phyloP scores from a whole-genome alignment of 129 eudicot genomes.

The Arctium minus region DNA sequence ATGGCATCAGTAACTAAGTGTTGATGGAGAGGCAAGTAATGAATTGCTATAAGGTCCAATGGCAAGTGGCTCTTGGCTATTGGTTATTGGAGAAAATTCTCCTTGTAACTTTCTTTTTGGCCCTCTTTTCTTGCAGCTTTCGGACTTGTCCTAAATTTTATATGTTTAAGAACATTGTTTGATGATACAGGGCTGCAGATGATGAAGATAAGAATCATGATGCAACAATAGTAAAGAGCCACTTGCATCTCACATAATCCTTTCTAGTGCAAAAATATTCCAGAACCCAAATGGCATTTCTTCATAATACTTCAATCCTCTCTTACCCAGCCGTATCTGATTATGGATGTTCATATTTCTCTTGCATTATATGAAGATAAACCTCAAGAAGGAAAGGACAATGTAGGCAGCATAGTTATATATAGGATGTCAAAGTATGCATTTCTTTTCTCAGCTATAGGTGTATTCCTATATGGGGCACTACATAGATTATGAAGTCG shows the following conservation, averaged over 20 bases:
- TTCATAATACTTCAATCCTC: neutral
- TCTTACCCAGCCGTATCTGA: neutral
- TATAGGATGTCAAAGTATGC: neutral
- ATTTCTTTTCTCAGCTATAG: neutral
- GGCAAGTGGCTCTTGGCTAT: neutral
- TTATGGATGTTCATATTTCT: neutral
- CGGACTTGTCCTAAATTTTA: too few relatives aligned
- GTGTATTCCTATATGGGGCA: neutral
- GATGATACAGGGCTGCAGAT: too few relatives aligned
- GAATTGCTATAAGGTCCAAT: neutral
- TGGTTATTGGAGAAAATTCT: neutral
- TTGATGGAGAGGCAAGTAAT: neutral
- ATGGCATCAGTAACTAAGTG: too few relatives aligned
- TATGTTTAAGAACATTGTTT: too few relatives aligned
- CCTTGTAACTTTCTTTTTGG: neutral
- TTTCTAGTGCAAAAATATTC: neutral
- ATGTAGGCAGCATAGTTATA: neutral
- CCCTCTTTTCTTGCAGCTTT: too few relatives aligned
- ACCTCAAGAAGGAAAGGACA: too few relatives aligned
- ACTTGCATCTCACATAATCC: neutral
- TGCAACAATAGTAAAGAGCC: neutral
- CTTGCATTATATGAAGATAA: too few relatives aligned
- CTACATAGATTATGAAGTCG: neutral
- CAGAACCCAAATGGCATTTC: neutral
- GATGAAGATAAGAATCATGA: too few relatives aligned